A percentile compares a stretch with the other conserved stretches of the same genome.
Conservation (phyloP, 139 green algal species). For the Chlorella sp. region DNA sequence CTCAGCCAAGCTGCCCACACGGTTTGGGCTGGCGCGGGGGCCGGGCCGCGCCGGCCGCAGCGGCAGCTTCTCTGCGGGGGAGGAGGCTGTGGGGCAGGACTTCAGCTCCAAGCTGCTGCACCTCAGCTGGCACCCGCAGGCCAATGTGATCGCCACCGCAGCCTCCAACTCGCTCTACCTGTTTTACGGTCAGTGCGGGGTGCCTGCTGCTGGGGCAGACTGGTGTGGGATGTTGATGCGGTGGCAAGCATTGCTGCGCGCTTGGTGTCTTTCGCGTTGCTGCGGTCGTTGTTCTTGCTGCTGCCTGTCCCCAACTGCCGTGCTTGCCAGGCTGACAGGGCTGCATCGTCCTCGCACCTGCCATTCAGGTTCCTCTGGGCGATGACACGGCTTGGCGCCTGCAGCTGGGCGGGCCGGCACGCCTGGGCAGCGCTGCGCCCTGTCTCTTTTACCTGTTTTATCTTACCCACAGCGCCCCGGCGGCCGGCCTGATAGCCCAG, state of each 20-base stretch:
- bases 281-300: neutral
- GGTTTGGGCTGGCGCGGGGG: constrained; percentile 40
- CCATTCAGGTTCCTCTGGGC: neutral
- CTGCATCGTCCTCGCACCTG: no score
- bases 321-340: no score
- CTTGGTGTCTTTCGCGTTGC: neutral
- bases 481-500: no score
- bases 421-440: no score
- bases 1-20: constrained; percentile 20
- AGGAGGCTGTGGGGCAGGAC: constrained; percentile 63
- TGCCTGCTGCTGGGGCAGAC: neutral
- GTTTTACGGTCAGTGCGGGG: constrained; percentile 63
- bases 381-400: neutral
- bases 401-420: no score
- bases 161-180: constrained; percentile 96
- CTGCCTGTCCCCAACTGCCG: neutral
- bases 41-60: constrained; percentile 39
- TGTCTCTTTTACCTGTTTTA: no score
- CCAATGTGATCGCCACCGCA: constrained; percentile 91
- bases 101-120: constrained; percentile 94
- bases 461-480: no score
- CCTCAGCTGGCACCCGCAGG: constrained; percentile 95
- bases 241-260: neutral
- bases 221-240: no score
- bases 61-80: constrained; percentile 26